Evolutionary conservation across 805 yeast species (phyloP).

Genomic region (Kuraishia piskuri): DNA sequence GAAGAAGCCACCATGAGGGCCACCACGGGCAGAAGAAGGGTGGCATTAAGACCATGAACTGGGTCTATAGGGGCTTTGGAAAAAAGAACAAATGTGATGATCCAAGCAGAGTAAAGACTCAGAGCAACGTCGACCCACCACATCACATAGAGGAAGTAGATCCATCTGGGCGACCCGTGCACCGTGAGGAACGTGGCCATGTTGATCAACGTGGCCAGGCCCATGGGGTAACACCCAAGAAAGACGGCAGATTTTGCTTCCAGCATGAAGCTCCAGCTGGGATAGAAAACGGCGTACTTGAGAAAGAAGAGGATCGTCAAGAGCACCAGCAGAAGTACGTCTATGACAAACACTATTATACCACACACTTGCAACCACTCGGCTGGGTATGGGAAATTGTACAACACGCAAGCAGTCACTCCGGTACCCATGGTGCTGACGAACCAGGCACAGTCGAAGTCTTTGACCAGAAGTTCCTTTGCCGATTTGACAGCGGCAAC

Average conservation of each 20-base stretch:
- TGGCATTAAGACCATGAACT: constrained; percentile 37
- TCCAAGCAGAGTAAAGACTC: constrained; percentile 53
- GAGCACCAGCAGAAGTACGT: constrained; percentile 36
- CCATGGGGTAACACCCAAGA: constrained; percentile 83
- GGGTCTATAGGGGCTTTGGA: constrained; percentile 23
- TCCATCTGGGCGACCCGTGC: constrained; percentile 25
- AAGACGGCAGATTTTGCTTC: constrained; percentile 46
- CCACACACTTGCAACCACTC: constrained; percentile 14
- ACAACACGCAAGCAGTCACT: constrained; percentile 52
- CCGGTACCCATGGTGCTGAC: constrained; percentile 81
- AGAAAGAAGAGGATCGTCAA: constrained; percentile 32
- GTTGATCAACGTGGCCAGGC: constrained; percentile 55
- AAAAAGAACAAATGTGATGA: constrained; percentile 43
- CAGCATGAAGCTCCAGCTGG: constrained; percentile 20
- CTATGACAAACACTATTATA: constrained; percentile 38
- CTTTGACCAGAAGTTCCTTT: constrained; percentile 7
- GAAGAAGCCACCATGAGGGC: constrained; percentile 71
- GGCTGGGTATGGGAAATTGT: constrained; percentile 43
- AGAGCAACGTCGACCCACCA: constrained; percentile 66
- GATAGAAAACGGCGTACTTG: constrained; percentile 28
- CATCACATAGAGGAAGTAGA: constrained; percentile 43
- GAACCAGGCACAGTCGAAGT: constrained; percentile 50
- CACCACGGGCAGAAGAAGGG: constrained; percentile 66
- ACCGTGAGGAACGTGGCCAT: constrained; percentile 40
- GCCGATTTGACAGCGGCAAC: neutral